A percentile compares a stretch with the other conserved stretches of the same genome.
phyloP scores from a whole-genome alignment of 73 alveolate species.

The Durusdinium trenchii region DNA sequence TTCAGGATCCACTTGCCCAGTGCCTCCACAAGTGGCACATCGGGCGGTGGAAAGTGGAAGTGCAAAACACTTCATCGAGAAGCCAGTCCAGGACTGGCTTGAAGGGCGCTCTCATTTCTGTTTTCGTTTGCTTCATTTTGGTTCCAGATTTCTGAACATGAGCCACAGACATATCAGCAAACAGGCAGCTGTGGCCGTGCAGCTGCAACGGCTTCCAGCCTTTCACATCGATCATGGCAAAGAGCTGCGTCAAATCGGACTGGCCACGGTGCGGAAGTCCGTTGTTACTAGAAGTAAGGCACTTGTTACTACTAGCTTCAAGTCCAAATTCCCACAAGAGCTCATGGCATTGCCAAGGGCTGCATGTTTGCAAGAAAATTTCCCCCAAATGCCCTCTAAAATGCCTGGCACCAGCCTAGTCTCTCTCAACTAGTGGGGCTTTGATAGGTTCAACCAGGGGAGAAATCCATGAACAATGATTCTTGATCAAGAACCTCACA shows the following conservation, averaged over 20 bases:
- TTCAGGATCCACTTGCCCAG: slow-evolving; percentile 52
- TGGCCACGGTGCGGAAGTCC: neutral
- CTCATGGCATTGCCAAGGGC: neutral
- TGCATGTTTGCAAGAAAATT: neutral
- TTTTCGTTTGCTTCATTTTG: neutral
- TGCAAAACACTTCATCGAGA: too few relatives aligned
- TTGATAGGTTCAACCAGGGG: too few relatives aligned
- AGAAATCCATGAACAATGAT: neutral
- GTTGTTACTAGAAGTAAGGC: too few relatives aligned
- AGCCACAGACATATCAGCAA: neutral
- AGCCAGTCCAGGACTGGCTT: too few relatives aligned
- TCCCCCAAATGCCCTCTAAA: neutral
- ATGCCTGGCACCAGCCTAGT: too few relatives aligned
- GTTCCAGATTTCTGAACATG: neutral
- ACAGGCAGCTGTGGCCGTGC: too few relatives aligned
- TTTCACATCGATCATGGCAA: slow-evolving; percentile 68
- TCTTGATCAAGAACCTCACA: neutral
- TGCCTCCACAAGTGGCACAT: neutral
- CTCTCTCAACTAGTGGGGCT: too few relatives aligned
- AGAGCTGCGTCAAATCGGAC: slow-evolving; percentile 87
- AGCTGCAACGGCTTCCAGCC: neutral
- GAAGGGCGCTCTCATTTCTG: neutral
- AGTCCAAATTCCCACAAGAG: too few relatives aligned
- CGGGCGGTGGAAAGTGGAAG: neutral
- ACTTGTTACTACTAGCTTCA: too few relatives aligned